Percentiles rank a stretch among this genome's conserved stretches.
These are phyloP conservation scores for Saraca asoca DNA, from an alignment of 331 rosid genomes.

Conservation along the genomic window DNA sequence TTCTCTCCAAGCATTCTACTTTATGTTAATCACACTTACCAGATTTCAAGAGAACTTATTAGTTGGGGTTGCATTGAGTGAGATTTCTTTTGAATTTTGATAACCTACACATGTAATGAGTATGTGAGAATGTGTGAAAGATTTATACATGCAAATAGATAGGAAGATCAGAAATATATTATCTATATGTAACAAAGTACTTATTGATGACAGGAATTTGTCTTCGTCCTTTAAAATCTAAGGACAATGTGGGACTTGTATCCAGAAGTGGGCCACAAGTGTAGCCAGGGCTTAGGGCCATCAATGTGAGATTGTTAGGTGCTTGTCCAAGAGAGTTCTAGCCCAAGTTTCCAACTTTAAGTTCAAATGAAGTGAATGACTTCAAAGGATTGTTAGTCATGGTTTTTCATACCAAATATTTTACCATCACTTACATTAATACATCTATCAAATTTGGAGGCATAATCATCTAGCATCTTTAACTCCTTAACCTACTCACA, in stretches of 20 bases:
- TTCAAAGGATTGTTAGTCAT: conserved; percentile 48
- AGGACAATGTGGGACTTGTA: conserved; percentile 55
- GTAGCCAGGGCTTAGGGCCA: conserved; percentile 82
- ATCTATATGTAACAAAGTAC: too few relatives aligned
- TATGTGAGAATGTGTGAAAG: too few relatives aligned
- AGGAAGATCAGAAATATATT: too few relatives aligned
- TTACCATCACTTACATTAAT: too few relatives aligned
- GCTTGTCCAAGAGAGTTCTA: conserved; percentile 36
- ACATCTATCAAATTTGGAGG: too few relatives aligned
- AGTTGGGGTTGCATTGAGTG: too few relatives aligned
- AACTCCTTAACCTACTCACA: too few relatives aligned
- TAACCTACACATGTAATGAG: too few relatives aligned
- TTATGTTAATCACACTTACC: conserved; percentile 15
- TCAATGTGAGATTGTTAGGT: conserved; percentile 60
- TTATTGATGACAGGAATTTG: conserved; percentile 58
- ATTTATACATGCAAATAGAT: too few relatives aligned
- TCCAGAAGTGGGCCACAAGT: conserved; percentile 63
- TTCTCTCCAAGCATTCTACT: conserved; percentile 11
- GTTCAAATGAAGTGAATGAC: conserved; percentile 68
- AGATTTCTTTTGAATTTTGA: too few relatives aligned
- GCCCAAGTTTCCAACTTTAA: conserved; percentile 53
- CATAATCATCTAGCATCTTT: too few relatives aligned
- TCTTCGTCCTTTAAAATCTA: conserved; percentile 61
- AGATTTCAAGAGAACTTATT: background rate
- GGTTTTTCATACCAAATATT: too few relatives aligned